phyloP scores from a whole-genome alignment of 176 grass and related monocot genomes.

The Leersia perrieri region DNA sequence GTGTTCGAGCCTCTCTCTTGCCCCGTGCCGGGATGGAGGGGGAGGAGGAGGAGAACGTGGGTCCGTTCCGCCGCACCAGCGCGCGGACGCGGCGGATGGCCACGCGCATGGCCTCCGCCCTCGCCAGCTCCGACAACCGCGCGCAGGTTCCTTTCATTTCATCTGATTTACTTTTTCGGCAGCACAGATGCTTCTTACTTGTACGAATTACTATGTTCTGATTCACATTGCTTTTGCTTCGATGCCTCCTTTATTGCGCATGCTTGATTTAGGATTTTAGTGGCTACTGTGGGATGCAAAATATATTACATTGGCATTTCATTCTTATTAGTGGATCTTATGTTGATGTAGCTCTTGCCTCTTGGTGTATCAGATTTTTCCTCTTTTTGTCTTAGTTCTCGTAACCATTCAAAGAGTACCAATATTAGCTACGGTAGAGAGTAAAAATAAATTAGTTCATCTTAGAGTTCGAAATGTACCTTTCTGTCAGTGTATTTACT shows the following conservation, averaged over 20 bases:
- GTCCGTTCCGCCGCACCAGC: slow-evolving; percentile 78
- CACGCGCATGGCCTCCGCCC: slow-evolving; percentile 73
- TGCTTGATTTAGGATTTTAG: background rate
- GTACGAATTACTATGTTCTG: background rate
- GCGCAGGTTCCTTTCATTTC: slow-evolving; percentile 47
- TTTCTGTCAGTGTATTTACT: background rate
- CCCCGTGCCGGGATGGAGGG: slow-evolving; percentile 43
- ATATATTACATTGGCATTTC: background rate
- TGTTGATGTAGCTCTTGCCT: background rate
- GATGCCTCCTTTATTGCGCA: background rate
- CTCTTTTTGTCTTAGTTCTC: background rate
- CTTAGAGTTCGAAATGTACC: background rate
- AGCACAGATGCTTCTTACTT: background rate
- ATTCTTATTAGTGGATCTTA: background rate
- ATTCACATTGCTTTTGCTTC: background rate
- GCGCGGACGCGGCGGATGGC: slow-evolving; percentile 74
- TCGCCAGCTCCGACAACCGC: slow-evolving; percentile 86
- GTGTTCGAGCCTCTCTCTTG: too few relatives aligned
- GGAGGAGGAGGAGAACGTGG: slow-evolving; percentile 72
- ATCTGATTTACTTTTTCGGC: too few relatives aligned
- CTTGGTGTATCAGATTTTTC: background rate
- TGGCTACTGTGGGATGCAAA: background rate
- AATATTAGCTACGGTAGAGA: background rate
- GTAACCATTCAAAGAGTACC: background rate
- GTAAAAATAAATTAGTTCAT: background rate